Conservation (phyloP, 257 asterid species). For the Sherardia arvensis region DNA sequence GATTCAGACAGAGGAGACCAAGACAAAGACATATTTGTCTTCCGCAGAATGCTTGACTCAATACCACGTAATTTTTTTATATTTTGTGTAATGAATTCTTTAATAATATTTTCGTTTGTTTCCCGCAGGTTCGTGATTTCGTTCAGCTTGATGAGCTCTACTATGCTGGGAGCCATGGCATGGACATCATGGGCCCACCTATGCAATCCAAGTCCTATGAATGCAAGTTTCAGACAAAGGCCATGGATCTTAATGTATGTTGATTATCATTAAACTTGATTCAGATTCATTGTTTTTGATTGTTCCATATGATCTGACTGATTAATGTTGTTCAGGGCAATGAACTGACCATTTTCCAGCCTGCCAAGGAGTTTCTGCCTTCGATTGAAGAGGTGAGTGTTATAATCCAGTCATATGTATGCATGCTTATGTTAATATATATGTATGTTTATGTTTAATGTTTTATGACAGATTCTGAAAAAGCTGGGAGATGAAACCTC, state of each 20-base stretch:
- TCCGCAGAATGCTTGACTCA: neutral
- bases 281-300: neutral
- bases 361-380: constrained; percentile 72
- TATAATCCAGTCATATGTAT: neutral
- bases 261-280: neutral
- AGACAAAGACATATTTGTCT: neutral
- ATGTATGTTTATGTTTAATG: too few relatives aligned
- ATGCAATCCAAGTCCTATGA: constrained; percentile 30
- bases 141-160: constrained; percentile 64
- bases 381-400: constrained; percentile 43
- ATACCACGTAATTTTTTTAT: neutral
- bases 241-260: constrained; percentile 34
- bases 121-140: constrained; percentile 57
- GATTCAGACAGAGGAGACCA: neutral
- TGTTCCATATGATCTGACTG: neutral
- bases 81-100: neutral
- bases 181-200: constrained; percentile 85
- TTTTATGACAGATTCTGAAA: constrained; percentile 39
- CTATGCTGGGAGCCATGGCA: constrained; percentile 97
- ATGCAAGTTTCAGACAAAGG: constrained; percentile 34
- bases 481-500: constrained; percentile 35
- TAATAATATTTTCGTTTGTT: neutral
- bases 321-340: constrained; percentile 37
- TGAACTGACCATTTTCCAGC: constrained; percentile 58
- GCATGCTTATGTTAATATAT: too few relatives aligned